Base-by-base conservation (phyloP, 2,329 filamentous ascomycete species). In the Esteya vermicola region DNA sequence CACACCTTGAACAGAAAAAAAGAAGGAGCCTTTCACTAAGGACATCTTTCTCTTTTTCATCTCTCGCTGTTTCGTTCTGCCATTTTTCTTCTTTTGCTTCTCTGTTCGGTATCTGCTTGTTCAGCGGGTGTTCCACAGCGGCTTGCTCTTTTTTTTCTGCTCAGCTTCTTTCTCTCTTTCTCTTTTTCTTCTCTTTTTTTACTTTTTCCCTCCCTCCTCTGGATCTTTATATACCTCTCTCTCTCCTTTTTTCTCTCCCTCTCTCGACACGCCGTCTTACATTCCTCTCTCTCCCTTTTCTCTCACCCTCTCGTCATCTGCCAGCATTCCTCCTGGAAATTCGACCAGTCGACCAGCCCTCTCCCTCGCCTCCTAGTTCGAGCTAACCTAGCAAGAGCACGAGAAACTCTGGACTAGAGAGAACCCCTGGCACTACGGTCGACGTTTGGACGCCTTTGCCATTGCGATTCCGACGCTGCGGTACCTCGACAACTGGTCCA, bases 301-400 rank as follows among this genome's bases (percentile, higher is more conserved):
- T 20, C n/a, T 28, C n/a, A 21, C 27, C 35, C 38, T 36, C 40
- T 38, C 38, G 22, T 30, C 19, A 39, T 23, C 35, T 26, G 34
- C 27, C 40, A 26, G 16, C 44, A 46, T 47, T 47, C 43, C 45
- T 16, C 9, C 30, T 25, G 26, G 19, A 34, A 43, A 39, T 33
- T 42, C 23, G 37, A 21, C 34, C 23, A 32, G n/a, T 20, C 34
- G 19, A n/a, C 10, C 9, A n/a, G 12, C 19, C 18, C 36, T n/a
- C 7, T 37, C 8, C 25, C 18, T 37, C 18, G 7, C n/a, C n/a
- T n/a, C n/a, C n/a, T n/a, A n/a, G n/a, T n/a, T n/a, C n/a, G n/a
- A 13, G 25, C 25, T 13, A 13, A 26, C 25, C 7, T 8, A 26
- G 25, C 25, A 26, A 26, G 25, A 26, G n/a, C 25, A 26, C 13